Evolutionary conservation across 441 rosid genomes (phyloP).

Genomic region (Dalechampia spathulata): DNA sequence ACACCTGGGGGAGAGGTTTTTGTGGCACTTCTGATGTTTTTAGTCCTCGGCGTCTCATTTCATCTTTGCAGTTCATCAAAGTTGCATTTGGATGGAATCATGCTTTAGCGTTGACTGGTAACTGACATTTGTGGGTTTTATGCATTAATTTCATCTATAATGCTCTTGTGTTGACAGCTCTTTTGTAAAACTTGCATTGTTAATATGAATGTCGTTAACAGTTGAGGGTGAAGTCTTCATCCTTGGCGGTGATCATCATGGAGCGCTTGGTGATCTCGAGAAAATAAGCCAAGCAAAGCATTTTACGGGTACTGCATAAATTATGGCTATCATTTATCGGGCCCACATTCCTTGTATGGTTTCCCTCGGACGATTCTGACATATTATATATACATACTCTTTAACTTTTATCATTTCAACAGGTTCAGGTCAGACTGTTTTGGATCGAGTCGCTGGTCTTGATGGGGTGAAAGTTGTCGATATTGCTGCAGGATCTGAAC

Average conservation of each 20-base stretch:
- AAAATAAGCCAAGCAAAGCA: constrained; percentile 27
- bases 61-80: constrained; percentile 24
- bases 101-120: constrained; percentile 54
- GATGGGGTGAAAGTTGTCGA: constrained; percentile 39
- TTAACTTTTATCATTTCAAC: constrained; percentile 1
- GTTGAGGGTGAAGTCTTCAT: constrained; percentile 54
- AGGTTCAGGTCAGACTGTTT: constrained; percentile 22
- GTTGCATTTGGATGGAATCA: constrained; percentile 86
- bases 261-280: constrained; percentile 35
- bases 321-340: background rate
- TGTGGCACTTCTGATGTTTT: constrained; percentile 33
- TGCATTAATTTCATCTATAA: too few relatives aligned
- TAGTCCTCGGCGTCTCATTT: constrained; percentile 35
- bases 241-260: constrained; percentile 58
- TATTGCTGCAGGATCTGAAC: constrained; percentile 88
- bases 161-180: background rate
- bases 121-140: too few relatives aligned
- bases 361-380: too few relatives aligned
- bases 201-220: constrained; percentile 22
- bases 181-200: background rate
- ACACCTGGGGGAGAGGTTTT: constrained; percentile 85
- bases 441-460: constrained; percentile 39
- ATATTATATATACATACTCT: background rate
- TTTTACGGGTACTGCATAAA: constrained; percentile 26
- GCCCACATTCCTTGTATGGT: too few relatives aligned